Conservation (phyloP, 495 filamentous ascomycete genomes). For the Hypomontagnella monticulosa region DNA sequence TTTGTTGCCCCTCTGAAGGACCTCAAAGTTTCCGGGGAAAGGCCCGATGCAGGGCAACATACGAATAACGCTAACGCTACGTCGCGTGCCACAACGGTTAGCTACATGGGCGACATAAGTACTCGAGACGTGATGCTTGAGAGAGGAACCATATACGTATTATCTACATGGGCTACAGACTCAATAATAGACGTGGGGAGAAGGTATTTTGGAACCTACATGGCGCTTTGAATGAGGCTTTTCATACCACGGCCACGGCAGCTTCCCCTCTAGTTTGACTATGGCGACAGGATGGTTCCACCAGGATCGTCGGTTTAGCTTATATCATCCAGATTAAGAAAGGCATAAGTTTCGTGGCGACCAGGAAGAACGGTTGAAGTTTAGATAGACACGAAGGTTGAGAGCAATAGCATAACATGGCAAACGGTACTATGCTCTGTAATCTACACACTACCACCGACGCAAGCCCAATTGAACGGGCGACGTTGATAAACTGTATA, state of each 20-base stretch:
- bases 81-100: not conserved
- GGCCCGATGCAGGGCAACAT: not conserved
- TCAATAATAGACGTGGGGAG: too few species aligned
- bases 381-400: constrained; percentile 27
- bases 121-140: constrained; percentile 10
- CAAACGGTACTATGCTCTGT: not conserved
- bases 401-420: too few species aligned
- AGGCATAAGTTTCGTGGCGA: constrained; percentile 63
- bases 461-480: too few species aligned
- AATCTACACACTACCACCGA: too few species aligned
- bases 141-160: not conserved
- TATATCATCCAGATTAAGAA: constrained; percentile 57
- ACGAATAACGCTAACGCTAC: not conserved
- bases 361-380: constrained; percentile 62
- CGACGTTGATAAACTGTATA: not conserved
- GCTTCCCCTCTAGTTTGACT: constrained; percentile 65
- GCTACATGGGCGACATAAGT: not conserved
- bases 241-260: constrained; percentile 55
- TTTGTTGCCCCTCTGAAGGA: too few species aligned
- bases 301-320: too few species aligned
- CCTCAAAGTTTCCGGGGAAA: too few species aligned
- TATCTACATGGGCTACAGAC: not conserved
- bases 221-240: not conserved
- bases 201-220: not conserved
- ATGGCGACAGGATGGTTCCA: constrained; percentile 66